Evolutionary conservation across 306 rosid genomes (phyloP), one percentile per base, ranked within the genome.

Genomic region (Sindora glabra): DNA sequence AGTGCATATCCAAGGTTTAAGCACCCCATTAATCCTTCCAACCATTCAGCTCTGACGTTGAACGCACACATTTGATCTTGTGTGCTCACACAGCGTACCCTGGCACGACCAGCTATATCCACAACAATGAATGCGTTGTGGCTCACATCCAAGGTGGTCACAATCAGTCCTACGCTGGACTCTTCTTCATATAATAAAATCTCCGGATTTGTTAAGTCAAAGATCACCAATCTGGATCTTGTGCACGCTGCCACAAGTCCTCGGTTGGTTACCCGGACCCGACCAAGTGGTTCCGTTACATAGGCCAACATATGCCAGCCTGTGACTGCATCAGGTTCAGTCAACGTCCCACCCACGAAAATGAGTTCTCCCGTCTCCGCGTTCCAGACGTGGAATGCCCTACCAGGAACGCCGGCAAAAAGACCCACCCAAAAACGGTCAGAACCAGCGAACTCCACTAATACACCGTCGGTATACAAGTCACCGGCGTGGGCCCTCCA

Each of bases 281-380:
- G 82, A 0, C 95, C 97, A 7, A 89, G 81, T 1, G 78, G 70
- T 34, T 71, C 84, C 1, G 41, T 72, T 2, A 74, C 7, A 25
- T 86, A 95, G 0, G 79, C 62, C 26, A 94, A 27, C 95, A 89
- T 82, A 70, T 82, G 87, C 99, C 99, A 94, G 0, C 97, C 99
- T 52, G 15, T 45, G 1, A 89, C 71, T 0, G 99, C 27, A 2
- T 82, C 94, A 6, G 83, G 87, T 29, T 94, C 94, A 0, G 99
- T 89, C 67, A 94, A 32, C 0, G 79, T 1, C 1, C 97, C 89
- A 0, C 89, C 97, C 0, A 84, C 59, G 1, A 25, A 89, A 2
- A 82, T 39, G 0, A 69, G 75, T 18, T 82, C 74, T 5, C 62
- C 81, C 0, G 61, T 82, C 6, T 0, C 11, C 0, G 80, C 69